Evolutionary conservation across 495 filamentous ascomycete species (phyloP), one percentile per base, ranked within the genome.

Genomic region (Chaetomium tenue): DNA sequence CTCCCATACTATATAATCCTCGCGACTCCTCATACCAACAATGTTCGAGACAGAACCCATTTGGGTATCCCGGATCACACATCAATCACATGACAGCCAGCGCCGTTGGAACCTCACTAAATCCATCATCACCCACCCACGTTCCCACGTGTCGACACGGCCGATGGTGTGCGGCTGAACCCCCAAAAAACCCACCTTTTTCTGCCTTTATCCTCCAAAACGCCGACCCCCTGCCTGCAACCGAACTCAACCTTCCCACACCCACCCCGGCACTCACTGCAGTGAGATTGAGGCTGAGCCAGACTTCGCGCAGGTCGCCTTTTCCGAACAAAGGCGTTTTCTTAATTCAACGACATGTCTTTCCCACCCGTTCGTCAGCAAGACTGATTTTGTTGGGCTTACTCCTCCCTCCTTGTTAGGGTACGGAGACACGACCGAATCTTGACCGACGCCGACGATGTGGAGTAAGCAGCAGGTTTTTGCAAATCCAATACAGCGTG

Each of bases 191-290:
- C 47, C 23, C 25, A 15, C 25, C 50, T 25, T 28, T 26, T 26
- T 1, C 26, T 20, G 9, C 28, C 11, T 37, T 37, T 37, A 37
- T 11, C 5, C 33, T 37, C 33, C 28, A 5, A 52, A 52, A 26
- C 50, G 40, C 40, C 40, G 40, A 44, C 40, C 40, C 40, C 50
- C 50, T 52, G 50, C 50, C 50, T 52, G 50, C 50, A 52, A 25
- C 26, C 26, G 6, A 16, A 44, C 26, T 12, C 16, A 16, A 18
- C 22, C 23, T 33, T n/a, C n/a, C n/a, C n/a, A n/a, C 30, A 33
- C 30, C 6, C 33, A 3, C 33, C 33, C 33, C 33, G 33, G 33
- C 4, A 52, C 1, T 6, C 50, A n/a, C n/a, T n/a, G n/a, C n/a
- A 20, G 13, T 52, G 50, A 52, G 50, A 20, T 20, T 52, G 50